Base-by-base conservation (phyloP, 225 moss, liverwort and hornwort genomes). In the Physcomitrium patens region DNA sequence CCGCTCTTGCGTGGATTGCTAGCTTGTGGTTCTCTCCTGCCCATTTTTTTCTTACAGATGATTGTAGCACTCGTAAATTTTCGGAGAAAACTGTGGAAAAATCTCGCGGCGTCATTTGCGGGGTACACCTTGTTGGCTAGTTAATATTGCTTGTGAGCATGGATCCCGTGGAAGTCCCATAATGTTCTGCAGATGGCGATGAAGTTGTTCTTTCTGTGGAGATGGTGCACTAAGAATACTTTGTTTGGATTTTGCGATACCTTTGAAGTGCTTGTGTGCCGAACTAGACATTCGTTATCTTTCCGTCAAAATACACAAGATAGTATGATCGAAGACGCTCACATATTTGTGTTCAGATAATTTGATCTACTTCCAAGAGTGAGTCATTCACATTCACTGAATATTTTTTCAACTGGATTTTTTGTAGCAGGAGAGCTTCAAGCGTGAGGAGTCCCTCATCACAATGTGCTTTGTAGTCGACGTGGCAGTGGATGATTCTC, bases 401-500 rank as follows among this genome's bases (percentile, higher is more conserved):
- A 23, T n/a, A 5, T 9, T 19, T 47, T 28, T 51, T 9, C 65
- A 55, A 46, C 49, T 18, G 41, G 41, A 16, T 7, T 76, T 67
- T n/a, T 73, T 57, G 49, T 54, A 81, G 81, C 53, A 52, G 45
- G 13, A 28, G n/a, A 59, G 68, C 12, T 45, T 18, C 49, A 50
- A 68, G 64, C 14, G 51, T 60, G 69, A 43, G 31, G 47, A 20
- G 46, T 56, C 6, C 24, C 7, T 71, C 28, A 17, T 28, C 77
- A 68, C 63, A 26, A 67, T 84, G 67, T 61, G 66, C 45, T 78
- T 86, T 57, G 70, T 70, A 51, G 61, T 76, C 42, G 80, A 80
- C 56, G 78, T 73, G 28, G 73, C 47, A 46, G 83, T 62, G 57
- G 70, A 78, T 65, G 80, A 86, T 68, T 73, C 78, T 44, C 86